A percentile compares a stretch with the other conserved stretches of the same genome.
phyloP scores from a whole-genome alignment of 345 rosid species.

The Aethionema arabicum region DNA sequence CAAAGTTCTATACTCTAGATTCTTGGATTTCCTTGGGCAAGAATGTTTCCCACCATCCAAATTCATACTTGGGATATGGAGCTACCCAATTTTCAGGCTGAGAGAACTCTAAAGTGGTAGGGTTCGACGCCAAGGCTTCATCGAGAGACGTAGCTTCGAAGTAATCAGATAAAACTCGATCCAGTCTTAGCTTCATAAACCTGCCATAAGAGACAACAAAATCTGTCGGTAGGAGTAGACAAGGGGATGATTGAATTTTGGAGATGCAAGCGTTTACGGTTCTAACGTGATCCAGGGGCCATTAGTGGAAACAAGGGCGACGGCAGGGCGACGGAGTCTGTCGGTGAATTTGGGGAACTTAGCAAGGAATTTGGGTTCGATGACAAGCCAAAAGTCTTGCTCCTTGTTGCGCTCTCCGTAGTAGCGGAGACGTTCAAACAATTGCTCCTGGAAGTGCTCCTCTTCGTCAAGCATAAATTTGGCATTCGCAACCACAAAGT shows the following conservation, averaged over 20 bases:
- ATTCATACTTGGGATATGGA: conserved; percentile 87
- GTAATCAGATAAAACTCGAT: conserved; percentile 77
- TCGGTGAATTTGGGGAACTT: conserved; percentile 76
- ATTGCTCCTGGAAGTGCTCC: conserved; percentile 84
- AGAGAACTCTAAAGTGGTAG: conserved; percentile 61
- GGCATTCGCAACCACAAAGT: conserved; percentile 83
- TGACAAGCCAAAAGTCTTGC: conserved; percentile 90
- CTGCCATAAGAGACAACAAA: conserved; percentile 37
- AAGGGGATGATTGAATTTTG: not conserved
- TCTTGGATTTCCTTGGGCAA: conserved; percentile 54
- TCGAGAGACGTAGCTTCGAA: conserved; percentile 64
- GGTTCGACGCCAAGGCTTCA: conserved; percentile 83
- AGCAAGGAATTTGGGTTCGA: conserved; percentile 89
- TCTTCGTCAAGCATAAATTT: conserved; percentile 98
- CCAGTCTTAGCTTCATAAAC: conserved; percentile 95
- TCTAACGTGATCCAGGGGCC: conserved; percentile 94
- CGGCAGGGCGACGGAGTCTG: conserved; percentile 89
- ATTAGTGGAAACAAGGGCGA: conserved; percentile 89
- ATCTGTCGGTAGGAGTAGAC: not conserved
- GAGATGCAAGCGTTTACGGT: not conserved
- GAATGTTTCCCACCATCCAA: conserved; percentile 93
- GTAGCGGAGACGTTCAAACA: conserved; percentile 72
- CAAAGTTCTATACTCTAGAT: conserved; percentile 49
- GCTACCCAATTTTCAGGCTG: conserved; percentile 90
- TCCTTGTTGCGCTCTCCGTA: conserved; percentile 65